Evolutionary conservation across 441 rosid genomes (phyloP), one percentile per base, ranked within the genome.

Genomic region (Macaranga tanarius): DNA sequence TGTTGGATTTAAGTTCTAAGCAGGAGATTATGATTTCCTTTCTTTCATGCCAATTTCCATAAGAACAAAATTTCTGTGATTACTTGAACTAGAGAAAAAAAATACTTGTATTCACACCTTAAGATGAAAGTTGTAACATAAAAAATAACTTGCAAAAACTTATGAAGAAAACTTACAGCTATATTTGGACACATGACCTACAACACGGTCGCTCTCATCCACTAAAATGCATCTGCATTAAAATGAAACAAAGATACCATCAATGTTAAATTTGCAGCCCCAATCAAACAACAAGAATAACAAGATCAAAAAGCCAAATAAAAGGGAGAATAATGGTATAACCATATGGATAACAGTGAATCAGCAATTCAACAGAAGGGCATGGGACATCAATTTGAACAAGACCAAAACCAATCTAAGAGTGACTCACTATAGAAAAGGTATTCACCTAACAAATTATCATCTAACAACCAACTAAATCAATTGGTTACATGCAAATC

Each of bases 181-280:
- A 77, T 92, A 95, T 73, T 95, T 95, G 74, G 90, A 84, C 57
- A 84, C 96, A 76, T 95, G 99, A 59, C 99, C 99, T 26, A 91
- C 90, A 65, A 88, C 91, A 11, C 72, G 81, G 79, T 92, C 98
- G 61, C 74, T 86, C 85, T 95, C 98, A 72, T 95, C 95, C 78
- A 95, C 97, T 57, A 95, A 87, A 80, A 95, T 95, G 91, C 99
- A 95, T 84, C 99, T 95, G 90, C 82, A 67, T 69, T 63, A 19
- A 19, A 73, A 75, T 72, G 17, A 40, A 22, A 71, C n/a, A 52
- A 54, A 57, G 72, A 71, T 44, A 45, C 19, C 23, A 34, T 34
- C 38, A 34, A 34, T 34, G 6, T 0, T 26, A 13, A 11, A 47
- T 15, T 4, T 4, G 17, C 16, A 47, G 0, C 11, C 22, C 0